phyloP scores from a whole-genome alignment of 2,329 filamentous ascomycete species.

The Boeremia lycopersici region DNA sequence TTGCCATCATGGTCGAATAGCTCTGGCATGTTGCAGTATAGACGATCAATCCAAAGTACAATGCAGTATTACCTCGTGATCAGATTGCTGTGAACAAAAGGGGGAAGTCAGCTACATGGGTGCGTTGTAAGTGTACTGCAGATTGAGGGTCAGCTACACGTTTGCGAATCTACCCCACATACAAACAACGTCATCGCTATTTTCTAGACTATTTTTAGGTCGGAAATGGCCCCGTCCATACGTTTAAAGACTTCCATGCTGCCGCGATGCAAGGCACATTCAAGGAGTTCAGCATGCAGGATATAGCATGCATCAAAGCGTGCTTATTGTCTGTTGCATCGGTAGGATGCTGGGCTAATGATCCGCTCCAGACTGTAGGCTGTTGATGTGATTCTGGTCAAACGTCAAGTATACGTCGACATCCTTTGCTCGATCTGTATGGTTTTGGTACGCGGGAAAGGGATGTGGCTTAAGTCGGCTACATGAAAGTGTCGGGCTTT shows the following conservation, averaged over 20 bases:
- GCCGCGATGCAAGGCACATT: neutral
- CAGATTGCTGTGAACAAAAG: neutral
- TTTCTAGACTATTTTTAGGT: neutral
- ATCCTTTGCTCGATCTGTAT: neutral
- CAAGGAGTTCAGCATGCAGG: no score
- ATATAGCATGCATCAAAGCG: no score
- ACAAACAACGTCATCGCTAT: neutral
- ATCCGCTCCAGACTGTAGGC: neutral
- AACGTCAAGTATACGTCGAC: neutral
- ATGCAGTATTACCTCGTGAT: neutral
- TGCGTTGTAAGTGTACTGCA: neutral
- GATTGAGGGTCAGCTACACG: neutral
- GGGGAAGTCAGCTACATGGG: neutral
- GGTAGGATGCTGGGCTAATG: neutral
- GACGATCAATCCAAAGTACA: neutral
- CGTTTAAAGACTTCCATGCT: neutral
- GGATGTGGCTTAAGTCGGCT: neutral
- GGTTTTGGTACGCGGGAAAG: neutral
- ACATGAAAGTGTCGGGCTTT: neutral
- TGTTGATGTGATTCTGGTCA: no score
- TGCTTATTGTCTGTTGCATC: neutral
- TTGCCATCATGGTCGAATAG: constrained; percentile 25
- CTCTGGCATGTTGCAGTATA: constrained; percentile 22
- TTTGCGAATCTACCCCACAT: constrained; percentile 4
- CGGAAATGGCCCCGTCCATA: constrained; percentile 1